Conservation (phyloP, 1,284 basidiomycete species). For the Cryptococcus maquisensis region DNA sequence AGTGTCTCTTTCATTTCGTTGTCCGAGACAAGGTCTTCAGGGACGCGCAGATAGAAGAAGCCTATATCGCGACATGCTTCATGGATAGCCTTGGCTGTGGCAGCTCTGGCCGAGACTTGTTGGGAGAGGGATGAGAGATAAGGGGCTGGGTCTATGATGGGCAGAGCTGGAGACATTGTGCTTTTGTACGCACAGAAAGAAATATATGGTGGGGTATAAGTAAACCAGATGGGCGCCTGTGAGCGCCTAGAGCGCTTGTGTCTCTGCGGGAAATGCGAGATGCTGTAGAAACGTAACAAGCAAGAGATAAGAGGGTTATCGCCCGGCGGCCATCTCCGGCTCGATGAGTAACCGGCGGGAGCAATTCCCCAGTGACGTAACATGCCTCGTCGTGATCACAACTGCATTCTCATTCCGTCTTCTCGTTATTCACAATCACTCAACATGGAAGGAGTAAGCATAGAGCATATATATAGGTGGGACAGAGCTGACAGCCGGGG, state of each 20-base stretch:
- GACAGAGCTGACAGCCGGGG: not conserved
- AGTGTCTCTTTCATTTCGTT: conserved; percentile 64
- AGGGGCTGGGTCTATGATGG: conserved; percentile 43
- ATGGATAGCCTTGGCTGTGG: conserved; percentile 62
- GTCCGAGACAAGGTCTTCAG: conserved; percentile 55
- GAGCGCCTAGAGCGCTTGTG: no score
- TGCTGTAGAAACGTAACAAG: not conserved
- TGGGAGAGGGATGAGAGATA: conserved; percentile 21
- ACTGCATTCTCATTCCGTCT: not conserved
- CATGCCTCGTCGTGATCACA: not conserved
- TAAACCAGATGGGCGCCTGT: no score
- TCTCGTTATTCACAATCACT: not conserved
- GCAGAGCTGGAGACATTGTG: conserved; percentile 20
- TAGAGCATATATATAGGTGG: not conserved
- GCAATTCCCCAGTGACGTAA: not conserved
- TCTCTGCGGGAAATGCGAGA: no score
- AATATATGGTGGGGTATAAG: not conserved
- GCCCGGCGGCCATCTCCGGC: no score
- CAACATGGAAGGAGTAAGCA: conserved; percentile 21
- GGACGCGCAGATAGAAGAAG: conserved; percentile 77
- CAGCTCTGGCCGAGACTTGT: conserved; percentile 36
- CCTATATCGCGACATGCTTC: conserved; percentile 70
- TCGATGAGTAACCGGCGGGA: not conserved
- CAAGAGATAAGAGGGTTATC: no score
- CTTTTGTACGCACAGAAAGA: not conserved